A percentile compares a stretch with the other conserved stretches of the same genome.
Evolutionary conservation across 208 protist genomes (phyloP).

Genomic region (Porcisia deanei): DNA sequence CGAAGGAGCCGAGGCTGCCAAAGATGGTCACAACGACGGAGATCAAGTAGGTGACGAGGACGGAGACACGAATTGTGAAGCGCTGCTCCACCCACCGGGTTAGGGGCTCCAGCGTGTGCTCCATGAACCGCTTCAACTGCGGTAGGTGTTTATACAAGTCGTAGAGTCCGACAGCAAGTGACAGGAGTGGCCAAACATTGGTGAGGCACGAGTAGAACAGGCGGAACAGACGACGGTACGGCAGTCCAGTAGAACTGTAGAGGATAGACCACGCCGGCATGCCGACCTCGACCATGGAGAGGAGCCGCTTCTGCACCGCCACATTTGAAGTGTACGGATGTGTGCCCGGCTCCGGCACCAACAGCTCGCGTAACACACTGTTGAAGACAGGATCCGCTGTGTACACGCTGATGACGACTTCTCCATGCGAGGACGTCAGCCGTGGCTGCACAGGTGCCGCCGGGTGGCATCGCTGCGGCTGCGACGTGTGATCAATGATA

Average conservation of each 20-base stretch:
- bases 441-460: slow-evolving; percentile 4
- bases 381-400: slow-evolving; percentile 79
- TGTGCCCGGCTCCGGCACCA: slow-evolving; percentile 67
- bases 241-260: slow-evolving; percentile 54
- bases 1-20: slow-evolving; percentile 51
- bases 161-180: slow-evolving; percentile 73
- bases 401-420: slow-evolving; percentile 74
- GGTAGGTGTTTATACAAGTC: slow-evolving; percentile 86
- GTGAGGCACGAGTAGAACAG: slow-evolving; percentile 56
- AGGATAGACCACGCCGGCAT: slow-evolving; percentile 82
- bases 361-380: slow-evolving; percentile 61
- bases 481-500: background rate
- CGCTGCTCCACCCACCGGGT: slow-evolving; percentile 61
- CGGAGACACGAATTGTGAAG: slow-evolving; percentile 72
- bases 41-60: slow-evolving; percentile 78
- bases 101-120: slow-evolving; percentile 57
- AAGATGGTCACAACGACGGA: slow-evolving; percentile 61
- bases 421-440: slow-evolving; percentile 50
- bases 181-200: slow-evolving; percentile 78
- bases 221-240: slow-evolving; percentile 65
- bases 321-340: slow-evolving; percentile 61
- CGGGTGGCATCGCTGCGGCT: background rate
- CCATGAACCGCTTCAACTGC: slow-evolving; percentile 68
- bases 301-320: slow-evolving; percentile 61
- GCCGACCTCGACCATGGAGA: slow-evolving; percentile 75